Evolutionary conservation across 345 rosid species (phyloP), one percentile per base, ranked within the genome.

Genomic region (Stellera chamaejasme): DNA sequence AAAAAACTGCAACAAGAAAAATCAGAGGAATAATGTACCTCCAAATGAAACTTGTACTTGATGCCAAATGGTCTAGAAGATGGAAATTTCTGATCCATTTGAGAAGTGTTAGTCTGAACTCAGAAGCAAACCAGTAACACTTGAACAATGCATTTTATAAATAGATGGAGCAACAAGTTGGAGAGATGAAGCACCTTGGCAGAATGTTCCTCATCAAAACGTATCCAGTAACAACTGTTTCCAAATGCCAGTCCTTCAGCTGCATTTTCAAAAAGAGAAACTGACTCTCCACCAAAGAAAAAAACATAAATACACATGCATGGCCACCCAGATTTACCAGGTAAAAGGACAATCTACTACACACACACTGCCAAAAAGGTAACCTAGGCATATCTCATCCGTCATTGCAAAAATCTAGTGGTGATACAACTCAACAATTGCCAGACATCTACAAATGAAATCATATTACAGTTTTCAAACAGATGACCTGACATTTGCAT

Each of bases 181-280:
- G 16, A 43, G 45, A 45, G 36, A 43, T 14, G 15, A 52, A 23
- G 55, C 62, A 87, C 97, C 90, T 93, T 93, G 48, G 79, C 78
- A 58, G 96, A 65, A 68, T 67, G 75, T 53, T 87, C 97, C 68
- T 85, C 88, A 52, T 87, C 99, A 69, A 93, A 93, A 26, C 69
- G 78, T 77, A 93, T 83, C 87, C 90, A 79, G 77, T 87, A 93
- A 56, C 87, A 97, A 56, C 87, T 82, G 65, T 90, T 93, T 43
- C 88, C 95, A 50, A 87, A 77, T 42, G 53, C 69, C 66, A 83
- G 67, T 55, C 85, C 90, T 48, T 87, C 86, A 62, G 88, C 97
- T 89, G 90, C 70, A 69, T 43, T 71, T 66, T 77, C 66, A 77
- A 53, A 64, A 47, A 32, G 58, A 67, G 59, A 54, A 32, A 56